A percentile compares a stretch with the other conserved stretches of the same genome.
Conservation (phyloP, 2,329 filamentous ascomycete genomes). For the Allantophomopsis cytisporea region DNA sequence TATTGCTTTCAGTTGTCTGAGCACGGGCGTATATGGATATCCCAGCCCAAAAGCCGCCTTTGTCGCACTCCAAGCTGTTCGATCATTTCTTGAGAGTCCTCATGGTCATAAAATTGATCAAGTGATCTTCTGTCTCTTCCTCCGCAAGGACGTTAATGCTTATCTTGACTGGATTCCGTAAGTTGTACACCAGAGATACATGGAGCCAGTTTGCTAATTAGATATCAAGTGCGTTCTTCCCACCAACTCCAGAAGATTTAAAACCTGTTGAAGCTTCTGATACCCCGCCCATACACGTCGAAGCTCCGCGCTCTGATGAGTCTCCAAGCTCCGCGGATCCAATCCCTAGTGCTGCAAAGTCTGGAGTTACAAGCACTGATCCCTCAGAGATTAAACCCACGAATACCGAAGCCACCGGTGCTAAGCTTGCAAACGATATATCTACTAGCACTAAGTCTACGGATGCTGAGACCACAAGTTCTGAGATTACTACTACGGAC, state of each 20-base stretch:
- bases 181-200: slow-evolving; percentile 22
- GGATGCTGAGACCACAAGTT: too few relatives aligned
- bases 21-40: slow-evolving; percentile 85
- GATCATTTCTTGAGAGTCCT: slow-evolving; percentile 18
- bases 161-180: slow-evolving; percentile 65
- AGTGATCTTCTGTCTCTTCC: slow-evolving; percentile 53
- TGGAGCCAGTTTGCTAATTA: slow-evolving; percentile 2
- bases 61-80: slow-evolving; percentile 50
- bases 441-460: too few relatives aligned
- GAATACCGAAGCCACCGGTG: too few relatives aligned
- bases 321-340: too few relatives aligned
- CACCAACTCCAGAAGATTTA: slow-evolving; percentile 24
- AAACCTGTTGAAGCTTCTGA: neutral
- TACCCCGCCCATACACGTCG: too few relatives aligned
- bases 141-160: slow-evolving; percentile 59
- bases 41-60: slow-evolving; percentile 59
- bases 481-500: too few relatives aligned
- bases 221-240: slow-evolving; percentile 29
- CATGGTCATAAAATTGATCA: slow-evolving; percentile 22
- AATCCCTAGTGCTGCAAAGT: too few relatives aligned
- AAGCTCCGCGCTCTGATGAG: too few relatives aligned
- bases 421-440: too few relatives aligned
- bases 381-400: too few relatives aligned
- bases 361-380: too few relatives aligned
- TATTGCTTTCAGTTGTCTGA: slow-evolving; percentile 74